A percentile compares a stretch with the other conserved stretches of the same genome.
Conservation (phyloP, 208 protist species). For the Leptomonas pyrrhocoris region DNA sequence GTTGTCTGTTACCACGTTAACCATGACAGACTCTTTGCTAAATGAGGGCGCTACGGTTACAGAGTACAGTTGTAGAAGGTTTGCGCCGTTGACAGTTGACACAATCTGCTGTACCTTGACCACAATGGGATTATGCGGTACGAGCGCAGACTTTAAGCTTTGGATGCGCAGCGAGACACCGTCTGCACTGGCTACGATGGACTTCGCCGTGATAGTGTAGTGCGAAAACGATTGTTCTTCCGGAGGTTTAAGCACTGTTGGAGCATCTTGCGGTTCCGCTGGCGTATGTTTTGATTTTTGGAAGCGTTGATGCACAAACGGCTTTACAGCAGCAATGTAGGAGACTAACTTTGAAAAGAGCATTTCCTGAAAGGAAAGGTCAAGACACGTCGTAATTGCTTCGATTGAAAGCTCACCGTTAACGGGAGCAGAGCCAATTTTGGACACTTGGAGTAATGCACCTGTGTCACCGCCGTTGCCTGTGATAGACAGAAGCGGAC, state of each 20-base stretch:
- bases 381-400: conserved; percentile 12
- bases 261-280: background rate
- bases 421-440: background rate
- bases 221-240: conserved; percentile 7
- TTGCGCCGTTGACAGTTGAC: conserved; percentile 1
- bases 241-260: background rate
- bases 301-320: conserved; percentile 18
- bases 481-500: conserved; percentile 15
- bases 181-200: conserved; percentile 16
- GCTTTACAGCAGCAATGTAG: conserved; percentile 16
- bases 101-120: conserved; percentile 16
- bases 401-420: conserved; percentile 12
- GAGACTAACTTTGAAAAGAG: conserved; percentile 17
- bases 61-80: conserved; percentile 24
- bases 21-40: background rate
- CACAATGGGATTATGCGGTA: conserved; percentile 1
- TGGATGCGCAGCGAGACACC: conserved; percentile 13
- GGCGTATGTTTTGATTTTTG: background rate
- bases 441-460: conserved; percentile 10
- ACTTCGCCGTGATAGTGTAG: conserved; percentile 17
- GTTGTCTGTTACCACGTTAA: conserved; percentile 15
- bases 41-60: conserved; percentile 3
- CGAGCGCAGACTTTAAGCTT: background rate
- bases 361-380: conserved; percentile 25
- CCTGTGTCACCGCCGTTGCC: conserved; percentile 7